Percentiles rank a stretch among this genome's conserved stretches.
phyloP scores from a whole-genome alignment of 345 rosid genomes.

The Melaleuca quinquenervia region DNA sequence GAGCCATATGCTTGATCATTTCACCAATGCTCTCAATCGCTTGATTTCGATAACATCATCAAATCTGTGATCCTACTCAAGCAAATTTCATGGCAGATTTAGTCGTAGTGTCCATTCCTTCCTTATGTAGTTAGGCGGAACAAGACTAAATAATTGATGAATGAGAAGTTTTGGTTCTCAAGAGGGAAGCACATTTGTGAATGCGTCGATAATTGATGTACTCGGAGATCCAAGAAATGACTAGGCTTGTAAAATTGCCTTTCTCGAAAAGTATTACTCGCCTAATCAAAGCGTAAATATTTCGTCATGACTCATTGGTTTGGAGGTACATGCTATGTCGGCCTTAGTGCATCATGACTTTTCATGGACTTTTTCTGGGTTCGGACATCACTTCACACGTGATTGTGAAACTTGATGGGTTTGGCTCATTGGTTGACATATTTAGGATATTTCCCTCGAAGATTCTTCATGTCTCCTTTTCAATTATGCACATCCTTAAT shows the following conservation, averaged over 20 bases:
- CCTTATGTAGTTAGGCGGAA: background rate
- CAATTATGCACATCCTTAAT: no score
- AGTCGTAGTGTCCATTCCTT: background rate
- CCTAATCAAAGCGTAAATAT: background rate
- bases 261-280: background rate
- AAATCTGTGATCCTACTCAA: background rate
- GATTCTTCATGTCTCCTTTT: no score
- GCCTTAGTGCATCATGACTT: background rate
- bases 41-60: background rate
- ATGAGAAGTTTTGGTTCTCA: background rate
- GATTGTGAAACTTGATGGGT: background rate
- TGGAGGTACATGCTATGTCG: background rate
- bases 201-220: background rate
- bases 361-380: accelerated
- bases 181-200: background rate
- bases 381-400: background rate
- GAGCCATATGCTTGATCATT: background rate
- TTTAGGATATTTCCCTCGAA: no score
- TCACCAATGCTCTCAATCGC: background rate
- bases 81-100: no score
- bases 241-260: background rate
- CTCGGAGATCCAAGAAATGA: background rate
- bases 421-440: no score
- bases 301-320: background rate
- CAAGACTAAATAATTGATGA: background rate